These are phyloP conservation scores for Selenicereus undatus DNA, from an alignment of 148 eudicot genomes.

Conservation along the genomic window DNA sequence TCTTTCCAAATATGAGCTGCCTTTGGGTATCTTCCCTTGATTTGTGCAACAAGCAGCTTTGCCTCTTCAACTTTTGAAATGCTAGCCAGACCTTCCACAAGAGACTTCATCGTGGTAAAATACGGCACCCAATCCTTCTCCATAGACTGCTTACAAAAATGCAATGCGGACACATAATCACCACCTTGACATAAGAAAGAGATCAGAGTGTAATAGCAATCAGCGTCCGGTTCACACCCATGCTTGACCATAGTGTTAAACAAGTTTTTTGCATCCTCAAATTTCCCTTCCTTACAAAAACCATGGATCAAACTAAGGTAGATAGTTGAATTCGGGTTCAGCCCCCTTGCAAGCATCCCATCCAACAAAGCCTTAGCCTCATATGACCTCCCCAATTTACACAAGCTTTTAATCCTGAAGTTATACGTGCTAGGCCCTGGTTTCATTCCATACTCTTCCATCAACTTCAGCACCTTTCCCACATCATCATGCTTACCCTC, in stretches of 20 bases:
- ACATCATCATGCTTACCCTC: conserved; percentile 83
- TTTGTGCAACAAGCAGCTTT: conserved; percentile 45
- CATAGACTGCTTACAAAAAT: conserved; percentile 53
- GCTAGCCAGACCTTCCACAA: conserved; percentile 70
- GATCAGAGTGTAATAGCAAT: conserved; percentile 66
- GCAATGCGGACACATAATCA: conserved; percentile 64
- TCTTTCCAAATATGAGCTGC: conserved; percentile 59
- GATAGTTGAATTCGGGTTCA: conserved; percentile 54
- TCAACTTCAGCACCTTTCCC: conserved; percentile 60
- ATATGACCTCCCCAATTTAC: conserved; percentile 56
- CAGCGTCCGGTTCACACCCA: conserved; percentile 43
- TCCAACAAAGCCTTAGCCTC: conserved; percentile 84
- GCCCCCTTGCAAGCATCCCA: conserved; percentile 51
- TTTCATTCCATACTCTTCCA: conserved; percentile 41
- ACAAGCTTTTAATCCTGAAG: conserved; percentile 66
- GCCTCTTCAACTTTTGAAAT: conserved; percentile 71
- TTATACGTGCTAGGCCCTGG: conserved; percentile 52
- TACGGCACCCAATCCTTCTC: conserved; percentile 70
- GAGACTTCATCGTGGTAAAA: conserved; percentile 61
- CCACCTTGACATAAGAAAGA: conserved; percentile 56
- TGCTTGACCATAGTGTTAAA: conserved; percentile 44
- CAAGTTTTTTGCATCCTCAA: conserved; percentile 69
- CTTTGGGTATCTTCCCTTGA: conserved; percentile 64
- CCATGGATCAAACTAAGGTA: conserved; percentile 66
- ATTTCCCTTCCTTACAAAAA: conserved; percentile 64